Evolutionary conservation across 306 rosid species (phyloP).

Genomic region (Vicia sativa): DNA sequence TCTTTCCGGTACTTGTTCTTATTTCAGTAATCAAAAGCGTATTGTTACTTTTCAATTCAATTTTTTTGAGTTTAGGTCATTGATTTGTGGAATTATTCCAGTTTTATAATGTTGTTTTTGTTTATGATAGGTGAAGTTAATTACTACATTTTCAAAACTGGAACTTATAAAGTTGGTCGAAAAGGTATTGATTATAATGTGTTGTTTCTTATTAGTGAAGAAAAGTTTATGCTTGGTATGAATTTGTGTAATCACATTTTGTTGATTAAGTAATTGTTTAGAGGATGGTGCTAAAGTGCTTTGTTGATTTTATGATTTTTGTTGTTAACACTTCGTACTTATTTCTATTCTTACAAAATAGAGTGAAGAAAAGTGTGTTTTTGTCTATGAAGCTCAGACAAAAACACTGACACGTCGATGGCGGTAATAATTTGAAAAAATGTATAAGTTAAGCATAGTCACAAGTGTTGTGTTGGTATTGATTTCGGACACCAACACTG

Average conservation of each 20-base stretch:
- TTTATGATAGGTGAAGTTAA: conserved; percentile 69
- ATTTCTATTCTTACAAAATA: too few species aligned
- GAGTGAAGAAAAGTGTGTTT: too few species aligned
- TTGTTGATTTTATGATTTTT: conserved; percentile 8
- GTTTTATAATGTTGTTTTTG: background rate
- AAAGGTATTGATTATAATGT: conserved; percentile 59
- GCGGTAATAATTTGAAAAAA: too few species aligned
- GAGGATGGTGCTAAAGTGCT: background rate
- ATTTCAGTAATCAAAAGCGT: conserved; percentile 1
- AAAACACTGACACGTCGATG: too few species aligned
- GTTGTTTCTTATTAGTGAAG: background rate
- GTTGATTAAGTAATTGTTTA: conserved; percentile 8
- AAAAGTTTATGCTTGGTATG: background rate
- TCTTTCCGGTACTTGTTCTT: conserved; percentile 53
- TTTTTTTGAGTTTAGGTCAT: background rate
- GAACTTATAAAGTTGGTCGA: conserved; percentile 83
- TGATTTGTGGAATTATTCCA: background rate
- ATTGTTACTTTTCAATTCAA: conserved; percentile 19
- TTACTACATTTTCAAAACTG: conserved; percentile 71
- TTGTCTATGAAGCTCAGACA: too few species aligned
- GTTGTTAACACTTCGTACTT: background rate
- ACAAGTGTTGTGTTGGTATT: too few species aligned
- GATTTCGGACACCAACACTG: too few species aligned
- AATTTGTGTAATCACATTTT: background rate
- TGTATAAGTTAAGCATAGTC: too few species aligned